These are phyloP conservation scores for Dothiorella sarmentorum DNA, from an alignment of 2,329 filamentous ascomycete species.

Conservation along the genomic window DNA sequence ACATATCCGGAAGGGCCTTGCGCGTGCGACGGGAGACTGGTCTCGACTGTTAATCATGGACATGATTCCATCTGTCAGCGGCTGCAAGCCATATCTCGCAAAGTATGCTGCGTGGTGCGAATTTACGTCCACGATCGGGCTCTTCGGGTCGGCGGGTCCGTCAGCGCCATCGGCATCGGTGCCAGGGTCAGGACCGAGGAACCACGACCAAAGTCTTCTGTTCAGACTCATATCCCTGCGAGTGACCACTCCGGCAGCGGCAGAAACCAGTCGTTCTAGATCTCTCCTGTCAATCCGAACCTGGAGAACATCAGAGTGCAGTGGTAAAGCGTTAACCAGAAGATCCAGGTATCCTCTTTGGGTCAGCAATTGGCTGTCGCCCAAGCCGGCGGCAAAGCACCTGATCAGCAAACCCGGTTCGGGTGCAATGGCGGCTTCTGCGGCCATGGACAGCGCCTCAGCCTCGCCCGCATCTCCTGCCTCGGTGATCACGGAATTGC, in stretches of 20 bases:
- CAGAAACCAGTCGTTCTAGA: constrained; percentile 74
- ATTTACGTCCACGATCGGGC: constrained; percentile 34
- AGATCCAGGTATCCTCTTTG: constrained; percentile 93
- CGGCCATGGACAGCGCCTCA: constrained; percentile 44
- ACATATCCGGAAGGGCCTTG: constrained; percentile 84
- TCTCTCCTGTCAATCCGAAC: constrained; percentile 69
- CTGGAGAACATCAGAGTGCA: constrained; percentile 79
- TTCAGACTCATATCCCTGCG: constrained; percentile 97
- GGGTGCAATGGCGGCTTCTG: constrained; percentile 73
- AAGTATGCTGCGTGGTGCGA: constrained; percentile 67
- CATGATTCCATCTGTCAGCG: constrained; percentile 71
- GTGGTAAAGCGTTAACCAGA: constrained; percentile 81
- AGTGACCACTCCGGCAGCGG: constrained; percentile 81
- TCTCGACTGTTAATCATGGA: constrained; percentile 59
- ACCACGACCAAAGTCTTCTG: constrained; percentile 91
- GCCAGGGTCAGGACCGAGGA: constrained; percentile 72
- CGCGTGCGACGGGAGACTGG: constrained; percentile 61
- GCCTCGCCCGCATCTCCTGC: not conserved
- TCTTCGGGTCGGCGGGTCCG: constrained; percentile 32
- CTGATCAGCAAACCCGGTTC: constrained; percentile 88
- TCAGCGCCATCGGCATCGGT: constrained; percentile 41
- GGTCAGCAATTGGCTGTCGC: constrained; percentile 83
- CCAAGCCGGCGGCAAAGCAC: constrained; percentile 85
- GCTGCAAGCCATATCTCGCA: constrained; percentile 69
- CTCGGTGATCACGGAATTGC: constrained; percentile 16